Evolutionary conservation across 805 yeast species (phyloP).

Genomic region (Kodamaea fukazawae): DNA sequence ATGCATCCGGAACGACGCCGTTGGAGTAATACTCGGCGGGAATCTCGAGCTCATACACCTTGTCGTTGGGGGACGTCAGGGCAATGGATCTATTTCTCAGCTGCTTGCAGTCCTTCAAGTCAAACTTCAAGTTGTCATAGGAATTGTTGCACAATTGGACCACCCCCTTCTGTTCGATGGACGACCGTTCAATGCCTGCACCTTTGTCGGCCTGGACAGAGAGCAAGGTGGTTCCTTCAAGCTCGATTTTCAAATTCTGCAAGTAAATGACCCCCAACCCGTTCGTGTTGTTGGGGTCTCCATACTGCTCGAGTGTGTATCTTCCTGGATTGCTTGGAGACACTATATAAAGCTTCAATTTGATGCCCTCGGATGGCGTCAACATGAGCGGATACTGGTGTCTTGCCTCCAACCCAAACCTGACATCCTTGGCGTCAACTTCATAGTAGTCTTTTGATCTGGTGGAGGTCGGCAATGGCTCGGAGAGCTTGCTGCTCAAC

Average conservation of each 20-base stretch:
- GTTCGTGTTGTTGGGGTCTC: conserved; percentile 40
- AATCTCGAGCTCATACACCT: conserved; percentile 42
- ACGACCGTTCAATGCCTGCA: conserved; percentile 17
- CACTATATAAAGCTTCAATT: conserved; percentile 32
- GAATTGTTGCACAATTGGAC: conserved; percentile 31
- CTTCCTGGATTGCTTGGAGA: conserved; percentile 27
- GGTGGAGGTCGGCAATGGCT: conserved; percentile 11
- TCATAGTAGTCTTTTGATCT: conserved; percentile 12
- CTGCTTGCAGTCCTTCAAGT: conserved; percentile 33
- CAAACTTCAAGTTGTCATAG: conserved; percentile 36
- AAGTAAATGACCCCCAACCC: conserved; percentile 48
- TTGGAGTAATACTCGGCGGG: conserved; percentile 38
- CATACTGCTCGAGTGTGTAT: conserved; percentile 29
- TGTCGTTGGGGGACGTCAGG: conserved; percentile 13
- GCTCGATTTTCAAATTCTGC: conserved; percentile 35
- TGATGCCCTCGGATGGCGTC: conserved; percentile 41
- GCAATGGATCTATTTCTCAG: conserved; percentile 14
- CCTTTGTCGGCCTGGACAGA: conserved; percentile 17
- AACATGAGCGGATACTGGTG: conserved; percentile 47
- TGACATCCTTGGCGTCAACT: conserved; percentile 34
- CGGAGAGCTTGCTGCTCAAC: conserved; percentile 10
- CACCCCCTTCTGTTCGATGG: not conserved
- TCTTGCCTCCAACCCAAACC: conserved; percentile 47
- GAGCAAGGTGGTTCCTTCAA: conserved; percentile 25
- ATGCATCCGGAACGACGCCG: conserved; percentile 44